Base-by-base conservation (phyloP, 106 monocot genomes). In the Allium sativum region DNA sequence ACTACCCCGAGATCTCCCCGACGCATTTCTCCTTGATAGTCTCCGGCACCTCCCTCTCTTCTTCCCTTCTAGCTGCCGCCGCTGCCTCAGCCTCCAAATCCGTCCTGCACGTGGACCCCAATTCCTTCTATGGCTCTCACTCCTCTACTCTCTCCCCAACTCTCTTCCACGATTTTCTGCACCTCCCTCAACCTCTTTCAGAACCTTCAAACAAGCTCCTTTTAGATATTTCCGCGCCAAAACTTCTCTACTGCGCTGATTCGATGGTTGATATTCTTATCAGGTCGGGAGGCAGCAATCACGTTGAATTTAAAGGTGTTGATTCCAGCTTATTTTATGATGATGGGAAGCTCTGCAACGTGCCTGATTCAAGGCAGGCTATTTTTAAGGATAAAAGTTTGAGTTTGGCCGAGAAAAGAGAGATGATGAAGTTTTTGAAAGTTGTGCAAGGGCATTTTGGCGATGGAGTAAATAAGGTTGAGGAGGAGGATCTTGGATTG, bases 301-400 rank as follows among this genome's bases (percentile, higher is more conserved):
- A 92, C 56, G 78, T 98, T 10, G 92, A 92, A 71, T 99, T 99
- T 69, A 99, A 92, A 82, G 88, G 88, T 73, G 69, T 92, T 9
- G 88, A 92, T 10, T 69, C 48, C 53, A 83, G 69, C 56, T 59
- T 99, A 41, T 56, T 99, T 9, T 98, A 81, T 55, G 80, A 74
- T 80, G 92, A 99, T 13, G 92, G 92, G 40, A 61, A 53, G 63
- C 50, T 92, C 4, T 74, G 59, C 48, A 20, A 68, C 6, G 98
- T 99, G 55, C 98, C 92, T 21, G 88, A 92, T 62, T 99, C 98
- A 58, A 73, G 92, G 78, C 80, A 88, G 72, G 82, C 76, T 15
- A 82, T 99, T 53, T 99, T 99, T 48, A 80, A 61, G 67, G 98
- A 99, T 44, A 71, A 54, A 73, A 85, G 64, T 44, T 65, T 99